Base-by-base conservation (phyloP, 345 rosid species). In the Abelmoschus esculentus region DNA sequence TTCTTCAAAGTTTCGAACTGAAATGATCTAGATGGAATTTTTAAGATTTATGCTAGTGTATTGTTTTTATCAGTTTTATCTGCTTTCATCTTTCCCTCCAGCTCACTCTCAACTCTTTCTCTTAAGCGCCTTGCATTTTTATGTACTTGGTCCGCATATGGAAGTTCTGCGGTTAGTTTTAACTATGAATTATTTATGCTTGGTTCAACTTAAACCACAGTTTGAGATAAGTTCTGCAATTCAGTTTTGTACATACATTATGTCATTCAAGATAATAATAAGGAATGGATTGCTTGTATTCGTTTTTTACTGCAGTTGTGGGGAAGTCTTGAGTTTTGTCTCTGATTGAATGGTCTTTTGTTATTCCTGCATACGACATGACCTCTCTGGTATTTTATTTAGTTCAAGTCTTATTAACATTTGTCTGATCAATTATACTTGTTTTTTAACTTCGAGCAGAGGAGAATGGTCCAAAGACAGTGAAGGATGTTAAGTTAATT, bases 401-500 rank as follows among this genome's bases (percentile, higher is more conserved):
- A 26, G 11, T 38, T 67, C 32, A 14, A 4, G 13, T 26, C 3
- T 7, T 34, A 14, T 36, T 55, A 32, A 18, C 18, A 7, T 32
- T 54, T 42, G 18, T 54, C 29, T 36, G 52, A 69, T 54, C 18
- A 44, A 67, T 40, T 10, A n/a, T 67, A 59, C 65, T 56, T 10
- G 42, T 42, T 59, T 52, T 56, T 26, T 67, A 9, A 29, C 7
- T 70, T 61, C 67, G 62, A 60, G 36, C 85, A 93, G 98, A 87
- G 76, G 96, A 85, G 64, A 85, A 91, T 77, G 88, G 92, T 38
- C 98, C 98, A 15, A 86, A 76, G 82, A 88, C 97, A 42, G 85
- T 89, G 76, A 89, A 89, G 79, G 97, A 93, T 57, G 86, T 93
- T 44, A 93, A 91, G 86, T 71, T 93, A 75, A 93, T 93, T 62